Conservation (phyloP, 192 early-diverging fungal genomes). For the Allomyces arbusculus region DNA sequence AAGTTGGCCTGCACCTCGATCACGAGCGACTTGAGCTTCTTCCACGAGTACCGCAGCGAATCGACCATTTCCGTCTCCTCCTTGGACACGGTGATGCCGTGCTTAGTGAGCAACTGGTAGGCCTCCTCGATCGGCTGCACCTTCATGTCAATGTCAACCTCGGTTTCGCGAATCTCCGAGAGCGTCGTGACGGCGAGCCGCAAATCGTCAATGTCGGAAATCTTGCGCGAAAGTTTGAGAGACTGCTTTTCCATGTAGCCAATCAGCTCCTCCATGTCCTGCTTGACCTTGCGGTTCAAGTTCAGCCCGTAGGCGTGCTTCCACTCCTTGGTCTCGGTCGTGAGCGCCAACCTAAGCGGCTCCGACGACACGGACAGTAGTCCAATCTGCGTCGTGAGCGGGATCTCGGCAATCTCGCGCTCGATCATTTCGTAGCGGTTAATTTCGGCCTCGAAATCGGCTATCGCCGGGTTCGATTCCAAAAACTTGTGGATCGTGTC, state of each 20-base stretch:
- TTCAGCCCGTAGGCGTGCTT: slow-evolving; percentile 45
- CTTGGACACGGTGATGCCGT: slow-evolving; percentile 60
- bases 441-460: slow-evolving; percentile 66
- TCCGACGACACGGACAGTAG: slow-evolving; percentile 43
- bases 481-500: slow-evolving; percentile 78
- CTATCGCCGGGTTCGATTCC: slow-evolving; percentile 78
- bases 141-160: slow-evolving; percentile 49
- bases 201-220: slow-evolving; percentile 41
- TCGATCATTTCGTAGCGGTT: slow-evolving; percentile 64
- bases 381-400: slow-evolving; percentile 66
- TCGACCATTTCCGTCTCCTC: slow-evolving; percentile 77
- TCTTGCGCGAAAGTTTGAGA: slow-evolving; percentile 29
- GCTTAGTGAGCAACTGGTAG: slow-evolving; percentile 35
- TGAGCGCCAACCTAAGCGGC: slow-evolving; percentile 36
- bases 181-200: slow-evolving; percentile 37
- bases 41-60: slow-evolving; percentile 28
- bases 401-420: slow-evolving; percentile 65
- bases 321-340: slow-evolving; percentile 45
- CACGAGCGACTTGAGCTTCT: slow-evolving; percentile 38
- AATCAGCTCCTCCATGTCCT: slow-evolving; percentile 42
- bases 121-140: slow-evolving; percentile 43
- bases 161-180: slow-evolving; percentile 34
- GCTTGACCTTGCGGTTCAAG: slow-evolving; percentile 39
- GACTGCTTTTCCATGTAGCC: slow-evolving; percentile 48
- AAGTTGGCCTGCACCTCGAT: slow-evolving; percentile 39